phyloP scores from a whole-genome alignment of 148 eudicot species.

The Diospyros kaki region DNA sequence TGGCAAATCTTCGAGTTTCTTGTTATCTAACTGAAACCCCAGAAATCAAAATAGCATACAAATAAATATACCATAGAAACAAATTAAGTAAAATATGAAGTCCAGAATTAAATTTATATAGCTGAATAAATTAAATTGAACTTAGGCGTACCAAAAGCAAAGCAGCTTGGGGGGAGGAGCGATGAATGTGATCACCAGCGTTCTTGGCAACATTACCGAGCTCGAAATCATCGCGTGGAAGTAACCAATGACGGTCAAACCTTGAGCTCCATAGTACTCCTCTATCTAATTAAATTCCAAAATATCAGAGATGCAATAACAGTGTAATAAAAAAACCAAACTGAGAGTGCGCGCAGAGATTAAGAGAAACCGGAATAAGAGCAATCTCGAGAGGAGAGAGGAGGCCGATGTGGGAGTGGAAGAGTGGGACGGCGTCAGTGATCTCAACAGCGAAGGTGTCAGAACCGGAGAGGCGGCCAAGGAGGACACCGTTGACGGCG shows the following conservation, averaged over 20 bases:
- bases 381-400: slow-evolving; percentile 80
- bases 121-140: neutral
- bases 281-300: slow-evolving; percentile 51
- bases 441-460: slow-evolving; percentile 41
- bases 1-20: slow-evolving; percentile 53
- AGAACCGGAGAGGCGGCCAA: slow-evolving; percentile 49
- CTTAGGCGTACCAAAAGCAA: slow-evolving; percentile 57
- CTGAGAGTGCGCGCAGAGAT: too few species aligned
- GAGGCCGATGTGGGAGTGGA: slow-evolving; percentile 70
- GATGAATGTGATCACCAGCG: slow-evolving; percentile 79
- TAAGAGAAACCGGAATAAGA: too few species aligned
- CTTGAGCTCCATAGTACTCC: slow-evolving; percentile 69
- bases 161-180: slow-evolving; percentile 77
- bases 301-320: too few species aligned
- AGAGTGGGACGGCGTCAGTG: slow-evolving; percentile 75
- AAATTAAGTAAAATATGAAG: neutral
- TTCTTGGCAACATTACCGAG: slow-evolving; percentile 73
- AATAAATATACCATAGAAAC: neutral
- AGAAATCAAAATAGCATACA: neutral
- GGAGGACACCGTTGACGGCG: slow-evolving; percentile 62
- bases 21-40: slow-evolving; percentile 69
- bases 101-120: too few species aligned
- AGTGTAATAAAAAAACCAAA: too few species aligned
- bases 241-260: slow-evolving; percentile 82
- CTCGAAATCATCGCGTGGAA: slow-evolving; percentile 88